These are phyloP conservation scores for Yamadazyma membranifaciens DNA, from an alignment of 1,139 yeast genomes.

Conservation along the genomic window DNA sequence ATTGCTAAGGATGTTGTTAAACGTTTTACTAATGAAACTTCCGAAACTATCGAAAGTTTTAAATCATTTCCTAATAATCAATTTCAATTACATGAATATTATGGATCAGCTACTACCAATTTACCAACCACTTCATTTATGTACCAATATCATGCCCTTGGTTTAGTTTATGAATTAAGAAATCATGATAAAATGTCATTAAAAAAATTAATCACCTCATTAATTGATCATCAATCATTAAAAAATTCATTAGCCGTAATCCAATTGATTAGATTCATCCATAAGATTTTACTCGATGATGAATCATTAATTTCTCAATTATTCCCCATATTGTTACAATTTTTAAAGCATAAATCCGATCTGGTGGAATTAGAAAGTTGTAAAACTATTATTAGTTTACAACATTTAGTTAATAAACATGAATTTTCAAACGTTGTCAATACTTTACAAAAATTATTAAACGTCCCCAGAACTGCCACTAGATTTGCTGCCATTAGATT, in stretches of 20 bases:
- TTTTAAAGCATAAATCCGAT: constrained; percentile 81
- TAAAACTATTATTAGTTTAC: constrained; percentile 68
- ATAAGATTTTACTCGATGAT: constrained; percentile 64
- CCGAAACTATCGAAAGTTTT: constrained; percentile 75
- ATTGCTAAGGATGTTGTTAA: constrained; percentile 89
- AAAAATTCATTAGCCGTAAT: constrained; percentile 77
- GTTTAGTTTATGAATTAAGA: constrained; percentile 82
- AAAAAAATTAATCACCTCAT: constrained; percentile 83
- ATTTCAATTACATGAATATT: constrained; percentile 53
- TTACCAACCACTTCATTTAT: constrained; percentile 70
- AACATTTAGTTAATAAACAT: constrained; percentile 56
- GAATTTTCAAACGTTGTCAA: constrained; percentile 65
- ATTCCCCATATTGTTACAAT: constrained; percentile 64
- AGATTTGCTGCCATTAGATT: constrained; percentile 93
- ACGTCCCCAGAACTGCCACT: constrained; percentile 88
- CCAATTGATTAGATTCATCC: constrained; percentile 80
- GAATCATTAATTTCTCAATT: constrained; percentile 52
- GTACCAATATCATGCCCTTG: constrained; percentile 95
- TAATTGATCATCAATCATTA: constrained; percentile 60
- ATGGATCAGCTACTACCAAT: constrained; percentile 49
- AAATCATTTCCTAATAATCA: constrained; percentile 65
- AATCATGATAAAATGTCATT: constrained; percentile 93
- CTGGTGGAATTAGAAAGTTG: constrained; percentile 95
- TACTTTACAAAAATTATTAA: constrained; percentile 71
- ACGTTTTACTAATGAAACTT: constrained; percentile 90